A percentile compares a stretch with the other conserved stretches of the same genome.
Evolutionary conservation across 2,329 filamentous ascomycete species (phyloP).

Genomic region (Amesomyces nigricolor): DNA sequence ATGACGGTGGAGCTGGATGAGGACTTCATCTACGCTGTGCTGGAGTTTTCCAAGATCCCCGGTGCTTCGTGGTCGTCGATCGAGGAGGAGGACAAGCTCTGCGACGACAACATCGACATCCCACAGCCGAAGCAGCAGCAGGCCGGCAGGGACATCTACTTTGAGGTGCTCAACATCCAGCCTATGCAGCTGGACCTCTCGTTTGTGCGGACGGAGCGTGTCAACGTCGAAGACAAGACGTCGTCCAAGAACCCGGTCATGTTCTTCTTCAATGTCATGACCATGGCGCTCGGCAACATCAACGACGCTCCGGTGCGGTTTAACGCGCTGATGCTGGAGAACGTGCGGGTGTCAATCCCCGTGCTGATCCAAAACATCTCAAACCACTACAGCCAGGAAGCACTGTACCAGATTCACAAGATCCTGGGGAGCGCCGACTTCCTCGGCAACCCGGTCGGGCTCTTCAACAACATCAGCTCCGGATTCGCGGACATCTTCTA

Average conservation of each 20-base stretch:
- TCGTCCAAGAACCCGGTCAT: constrained; percentile 89
- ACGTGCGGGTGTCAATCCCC: constrained; percentile 82
- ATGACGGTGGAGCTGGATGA: constrained; percentile 98
- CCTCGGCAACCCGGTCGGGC: constrained; percentile 89
- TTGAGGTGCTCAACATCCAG: constrained; percentile 92
- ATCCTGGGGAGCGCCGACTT: constrained; percentile 97
- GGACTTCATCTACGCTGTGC: constrained; percentile 92
- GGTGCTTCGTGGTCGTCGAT: constrained; percentile 78
- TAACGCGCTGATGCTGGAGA: constrained; percentile 91
- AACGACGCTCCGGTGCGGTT: constrained; percentile 94
- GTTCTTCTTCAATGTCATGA: constrained; percentile 98
- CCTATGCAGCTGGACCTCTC: constrained; percentile 97
- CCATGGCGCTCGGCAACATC: constrained; percentile 98
- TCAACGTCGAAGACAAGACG: constrained; percentile 93
- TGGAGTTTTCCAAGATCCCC: constrained; percentile 91
- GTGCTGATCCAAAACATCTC: constrained; percentile 81
- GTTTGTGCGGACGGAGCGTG: constrained; percentile 91
- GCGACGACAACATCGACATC: constrained; percentile 83
- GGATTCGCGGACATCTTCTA: constrained; percentile 98
- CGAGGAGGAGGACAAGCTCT: constrained; percentile 76
- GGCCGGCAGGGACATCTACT: constrained; percentile 90
- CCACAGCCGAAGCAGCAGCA: constrained; percentile 85
- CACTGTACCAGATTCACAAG: constrained; percentile 92
- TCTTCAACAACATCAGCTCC: constrained; percentile 98
- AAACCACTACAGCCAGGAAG: constrained; percentile 95